Evolutionary conservation across 2,329 filamentous ascomycete species (phyloP).

Genomic region (Onygenales sp.): DNA sequence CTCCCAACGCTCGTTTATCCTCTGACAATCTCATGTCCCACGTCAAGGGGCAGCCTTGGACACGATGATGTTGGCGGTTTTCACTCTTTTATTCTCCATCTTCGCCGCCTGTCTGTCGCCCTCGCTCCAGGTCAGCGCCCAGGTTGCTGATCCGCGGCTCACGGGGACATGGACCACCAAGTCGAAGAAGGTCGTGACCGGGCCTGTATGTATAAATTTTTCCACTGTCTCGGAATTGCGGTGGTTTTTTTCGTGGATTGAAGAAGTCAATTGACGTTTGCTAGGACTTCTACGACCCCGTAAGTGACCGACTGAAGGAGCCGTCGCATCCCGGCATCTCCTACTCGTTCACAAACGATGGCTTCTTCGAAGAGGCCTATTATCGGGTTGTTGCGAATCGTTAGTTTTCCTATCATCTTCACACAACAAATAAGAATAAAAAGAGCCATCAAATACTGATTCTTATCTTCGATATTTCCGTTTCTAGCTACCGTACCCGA

Average conservation of each 20-base stretch:
- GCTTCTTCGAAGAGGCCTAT: slow-evolving; percentile 59
- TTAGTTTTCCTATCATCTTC: slow-evolving; percentile 30
- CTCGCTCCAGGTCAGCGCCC: slow-evolving; percentile 23
- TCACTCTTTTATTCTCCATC: slow-evolving; percentile 4
- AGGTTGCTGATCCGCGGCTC: slow-evolving; percentile 37
- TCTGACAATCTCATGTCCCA: background rate
- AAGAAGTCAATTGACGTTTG: background rate
- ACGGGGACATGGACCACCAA: slow-evolving; percentile 67
- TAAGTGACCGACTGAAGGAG: slow-evolving; percentile 56
- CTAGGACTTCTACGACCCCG: slow-evolving; percentile 60
- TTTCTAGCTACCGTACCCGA: slow-evolving; percentile 46
- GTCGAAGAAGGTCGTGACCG: slow-evolving; percentile 58
- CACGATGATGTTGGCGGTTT: slow-evolving; percentile 1
- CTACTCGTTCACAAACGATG: slow-evolving; percentile 62
- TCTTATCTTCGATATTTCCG: slow-evolving; percentile 1
- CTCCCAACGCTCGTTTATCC: too few relatives aligned
- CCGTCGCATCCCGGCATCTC: slow-evolving; percentile 59
- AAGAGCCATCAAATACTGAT: background rate
- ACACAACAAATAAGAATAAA: background rate
- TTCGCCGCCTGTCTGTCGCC: slow-evolving; percentile 10
- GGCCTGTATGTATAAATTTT: slow-evolving; percentile 45
- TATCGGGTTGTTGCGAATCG: slow-evolving; percentile 62
- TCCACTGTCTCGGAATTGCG: background rate
- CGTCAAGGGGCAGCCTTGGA: background rate
- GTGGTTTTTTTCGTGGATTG: background rate